Evolutionary conservation across 129 eudicot genomes (phyloP).

Genomic region (Arctium lappa): DNA sequence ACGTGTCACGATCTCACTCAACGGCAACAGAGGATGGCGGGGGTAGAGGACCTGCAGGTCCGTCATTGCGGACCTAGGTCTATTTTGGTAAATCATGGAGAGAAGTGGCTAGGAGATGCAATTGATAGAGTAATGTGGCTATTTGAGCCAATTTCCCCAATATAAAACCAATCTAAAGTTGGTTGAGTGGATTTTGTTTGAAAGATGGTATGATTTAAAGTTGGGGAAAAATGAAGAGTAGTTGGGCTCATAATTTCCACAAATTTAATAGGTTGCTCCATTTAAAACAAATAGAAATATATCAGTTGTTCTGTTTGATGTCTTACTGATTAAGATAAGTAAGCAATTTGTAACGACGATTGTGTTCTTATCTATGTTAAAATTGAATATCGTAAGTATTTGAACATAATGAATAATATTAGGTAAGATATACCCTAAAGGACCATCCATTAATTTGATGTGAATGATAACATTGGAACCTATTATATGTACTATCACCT

Average conservation of each 20-base stretch:
- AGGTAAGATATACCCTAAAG: neutral
- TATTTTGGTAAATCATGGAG: too few species aligned
- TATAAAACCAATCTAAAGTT: neutral
- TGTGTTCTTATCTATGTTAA: neutral
- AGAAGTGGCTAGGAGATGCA: too few species aligned
- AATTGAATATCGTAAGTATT: neutral
- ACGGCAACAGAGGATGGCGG: too few species aligned
- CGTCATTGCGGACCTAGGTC: too few species aligned
- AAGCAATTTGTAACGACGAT: neutral
- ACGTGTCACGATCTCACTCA: too few species aligned
- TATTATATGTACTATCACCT: neutral
- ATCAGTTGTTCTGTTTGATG: neutral
- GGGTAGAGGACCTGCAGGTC: too few species aligned
- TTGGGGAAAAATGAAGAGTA: neutral
- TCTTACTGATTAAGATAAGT: neutral
- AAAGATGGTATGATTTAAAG: neutral
- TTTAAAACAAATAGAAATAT: neutral
- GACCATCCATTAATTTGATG: too few species aligned
- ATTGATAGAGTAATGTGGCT: too few species aligned
- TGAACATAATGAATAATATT: neutral
- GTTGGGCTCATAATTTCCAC: neutral
- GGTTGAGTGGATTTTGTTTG: neutral
- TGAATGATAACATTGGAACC: neutral
- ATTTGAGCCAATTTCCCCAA: too few species aligned
- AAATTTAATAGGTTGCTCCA: neutral